phyloP scores from a whole-genome alignment of 208 protist genomes.

The Angomonas desouzai region DNA sequence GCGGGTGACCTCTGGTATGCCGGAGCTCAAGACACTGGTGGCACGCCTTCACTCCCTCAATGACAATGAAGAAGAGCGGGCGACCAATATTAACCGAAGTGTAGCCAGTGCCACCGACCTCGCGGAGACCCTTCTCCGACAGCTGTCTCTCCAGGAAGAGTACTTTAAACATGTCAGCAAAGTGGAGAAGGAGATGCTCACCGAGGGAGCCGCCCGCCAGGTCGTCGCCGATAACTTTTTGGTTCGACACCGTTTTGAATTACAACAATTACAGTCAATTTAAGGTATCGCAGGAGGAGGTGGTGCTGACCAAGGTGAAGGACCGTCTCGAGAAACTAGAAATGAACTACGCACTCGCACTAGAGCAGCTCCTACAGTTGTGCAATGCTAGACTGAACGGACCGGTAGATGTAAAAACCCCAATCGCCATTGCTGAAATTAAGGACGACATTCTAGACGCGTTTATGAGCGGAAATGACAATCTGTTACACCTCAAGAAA shows the following conservation, averaged over 20 bases:
- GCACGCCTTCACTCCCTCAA: too few relatives aligned
- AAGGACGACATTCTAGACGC: conserved; percentile 1
- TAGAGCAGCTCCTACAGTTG: not conserved
- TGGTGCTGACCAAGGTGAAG: not conserved
- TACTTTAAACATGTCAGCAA: not conserved
- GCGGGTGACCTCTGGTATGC: not conserved
- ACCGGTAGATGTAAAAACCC: not conserved
- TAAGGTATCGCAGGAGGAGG: conserved; percentile 4
- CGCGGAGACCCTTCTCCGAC: not conserved
- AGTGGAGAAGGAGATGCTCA: not conserved
- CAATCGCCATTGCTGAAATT: not conserved
- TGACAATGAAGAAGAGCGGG: not conserved
- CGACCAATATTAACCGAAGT: not conserved
- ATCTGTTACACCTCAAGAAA: not conserved
- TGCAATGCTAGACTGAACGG: not conserved
- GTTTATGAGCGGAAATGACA: conserved; percentile 1
- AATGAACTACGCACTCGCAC: not conserved
- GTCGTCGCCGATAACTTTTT: not conserved
- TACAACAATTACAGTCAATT: not conserved
- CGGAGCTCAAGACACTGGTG: too few relatives aligned
- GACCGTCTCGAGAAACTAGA: not conserved
- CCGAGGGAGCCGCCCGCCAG: not conserved
- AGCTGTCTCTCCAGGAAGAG: not conserved
- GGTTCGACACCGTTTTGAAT: not conserved
- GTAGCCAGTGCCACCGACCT: not conserved